Percentiles rank a stretch among this genome's conserved stretches.
These are phyloP conservation scores for Mycena chlorophos DNA, from an alignment of 768 basidiomycete genomes.

Conservation along the genomic window DNA sequence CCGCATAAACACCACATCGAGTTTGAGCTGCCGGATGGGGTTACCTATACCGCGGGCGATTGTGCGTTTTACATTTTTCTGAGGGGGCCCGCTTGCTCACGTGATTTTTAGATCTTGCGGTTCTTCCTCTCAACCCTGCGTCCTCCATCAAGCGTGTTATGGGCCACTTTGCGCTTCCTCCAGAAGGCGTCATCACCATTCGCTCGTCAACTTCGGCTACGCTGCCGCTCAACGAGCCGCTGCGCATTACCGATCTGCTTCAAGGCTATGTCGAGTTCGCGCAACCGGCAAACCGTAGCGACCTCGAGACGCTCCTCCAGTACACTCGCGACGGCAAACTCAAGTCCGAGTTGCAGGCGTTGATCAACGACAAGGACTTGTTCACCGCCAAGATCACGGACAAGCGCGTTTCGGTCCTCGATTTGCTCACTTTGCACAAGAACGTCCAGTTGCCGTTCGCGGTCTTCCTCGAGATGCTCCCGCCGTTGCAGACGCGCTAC, in stretches of 20 bases:
- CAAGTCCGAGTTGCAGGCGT: slow-evolving; percentile 26
- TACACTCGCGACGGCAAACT: slow-evolving; percentile 26
- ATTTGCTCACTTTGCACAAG: slow-evolving; percentile 39
- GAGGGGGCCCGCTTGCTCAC: neutral
- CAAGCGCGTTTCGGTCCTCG: slow-evolving; percentile 40
- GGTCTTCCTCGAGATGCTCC: slow-evolving; percentile 41
- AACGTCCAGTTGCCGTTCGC: slow-evolving; percentile 34
- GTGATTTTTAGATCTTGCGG: neutral
- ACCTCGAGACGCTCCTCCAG: slow-evolving; percentile 35
- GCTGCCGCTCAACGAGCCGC: slow-evolving; percentile 38
- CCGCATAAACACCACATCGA: slow-evolving; percentile 20
- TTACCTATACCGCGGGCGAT: slow-evolving; percentile 14
- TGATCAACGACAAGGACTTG: slow-evolving; percentile 19
- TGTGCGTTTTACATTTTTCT: slow-evolving; percentile 21
- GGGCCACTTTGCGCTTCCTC: neutral
- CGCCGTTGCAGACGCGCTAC: slow-evolving; percentile 46
- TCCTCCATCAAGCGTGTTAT: neutral
- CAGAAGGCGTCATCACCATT: slow-evolving; percentile 27
- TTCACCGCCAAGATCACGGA: slow-evolving; percentile 36
- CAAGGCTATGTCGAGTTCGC: slow-evolving; percentile 47
- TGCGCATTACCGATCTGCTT: slow-evolving; percentile 37
- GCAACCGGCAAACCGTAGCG: slow-evolving; percentile 44
- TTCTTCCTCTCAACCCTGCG: neutral
- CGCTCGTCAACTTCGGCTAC: slow-evolving; percentile 31
- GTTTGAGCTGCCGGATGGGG: slow-evolving; percentile 35